phyloP scores from a whole-genome alignment of 257 asterid genomes.

The Nicotiana tomentosiformis region DNA sequence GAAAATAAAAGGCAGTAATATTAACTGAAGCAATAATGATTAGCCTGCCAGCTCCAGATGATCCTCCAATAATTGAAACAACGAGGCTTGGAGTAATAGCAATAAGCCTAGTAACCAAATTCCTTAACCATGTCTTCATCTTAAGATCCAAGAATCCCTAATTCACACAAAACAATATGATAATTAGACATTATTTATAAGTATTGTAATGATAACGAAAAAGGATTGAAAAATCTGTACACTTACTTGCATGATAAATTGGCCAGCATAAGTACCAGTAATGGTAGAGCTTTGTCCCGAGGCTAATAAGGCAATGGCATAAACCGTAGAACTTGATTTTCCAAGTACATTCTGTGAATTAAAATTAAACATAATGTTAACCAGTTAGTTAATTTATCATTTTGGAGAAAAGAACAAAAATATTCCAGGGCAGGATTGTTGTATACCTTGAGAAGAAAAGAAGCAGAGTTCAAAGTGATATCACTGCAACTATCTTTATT shows the following conservation, averaged over 20 bases:
- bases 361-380: not conserved
- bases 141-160: conserved; percentile 82
- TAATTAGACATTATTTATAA: not conserved
- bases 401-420: not conserved
- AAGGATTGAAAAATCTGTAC: not conserved
- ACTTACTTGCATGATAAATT: conserved; percentile 83
- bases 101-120: conserved; percentile 67
- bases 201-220: not conserved
- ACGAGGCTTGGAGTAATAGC: conserved; percentile 86
- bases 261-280: conserved; percentile 97
- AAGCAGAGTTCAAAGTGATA: conserved; percentile 74
- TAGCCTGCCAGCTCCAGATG: conserved; percentile 77
- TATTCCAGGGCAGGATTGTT: not conserved
- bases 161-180: not conserved
- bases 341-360: conserved; percentile 72
- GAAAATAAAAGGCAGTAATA: not conserved
- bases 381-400: not conserved
- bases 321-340: conserved; percentile 65
- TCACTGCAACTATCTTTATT: conserved; percentile 45
- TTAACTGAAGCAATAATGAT: conserved; percentile 93
- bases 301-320: conserved; percentile 82
- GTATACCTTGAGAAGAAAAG: conserved; percentile 80
- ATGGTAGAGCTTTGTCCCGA: conserved; percentile 95
- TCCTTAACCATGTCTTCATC: conserved; percentile 74
- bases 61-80: conserved; percentile 78